Evolutionary conservation across 352 stramenopile genomes (phyloP), one percentile per base, ranked within the genome.

Genomic region (Globisporangium yorkense): DNA sequence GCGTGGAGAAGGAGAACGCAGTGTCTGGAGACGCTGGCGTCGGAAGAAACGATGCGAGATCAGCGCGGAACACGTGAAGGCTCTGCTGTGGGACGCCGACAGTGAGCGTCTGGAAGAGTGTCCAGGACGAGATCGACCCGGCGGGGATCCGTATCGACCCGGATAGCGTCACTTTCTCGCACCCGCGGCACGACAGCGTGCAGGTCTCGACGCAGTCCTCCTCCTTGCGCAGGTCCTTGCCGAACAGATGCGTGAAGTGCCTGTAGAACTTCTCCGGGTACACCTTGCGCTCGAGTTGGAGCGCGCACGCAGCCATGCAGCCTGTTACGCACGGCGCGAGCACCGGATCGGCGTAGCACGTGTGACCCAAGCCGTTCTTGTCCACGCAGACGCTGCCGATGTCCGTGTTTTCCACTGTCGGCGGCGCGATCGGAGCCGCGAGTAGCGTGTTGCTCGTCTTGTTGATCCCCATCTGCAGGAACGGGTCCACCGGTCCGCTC

Each of bases 141-240:
- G 67, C 53, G 10, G 48, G 44, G 39, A 87, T 57, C 10, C 68
- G 59, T 12, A 69, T 74, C 0, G 77, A 70, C 2, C 80, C 80
- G 8, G 77, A 87, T 7, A 90, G 54, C 41, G 63, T 66, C n/a
- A 82, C 77, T 16, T 67, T 54, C 46, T 92, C 82, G 56, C 82
- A 92, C 0, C 72, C 79, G n/a, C 74, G 79, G 44, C 79, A 92
- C 21, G 74, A 76, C 3, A 77, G 57, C 7, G 76, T 62, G 31
- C 82, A 92, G 20, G 65, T 57, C 50, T 89, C 82, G 20, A 89
- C 71, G 51, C 82, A 92, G 54, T 87, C 82, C 54, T 92, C 82
- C 27, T 89, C 75, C n/a, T 75, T 74, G 5, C 51, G 54, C 51
- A 92, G 62, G 43, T 89, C 66, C 51, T 89, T 87, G 56, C 82